Percentiles rank a stretch among this genome's conserved stretches.
phyloP scores from a whole-genome alignment of 2,329 filamentous ascomycete species.

The Alternaria brassicae region DNA sequence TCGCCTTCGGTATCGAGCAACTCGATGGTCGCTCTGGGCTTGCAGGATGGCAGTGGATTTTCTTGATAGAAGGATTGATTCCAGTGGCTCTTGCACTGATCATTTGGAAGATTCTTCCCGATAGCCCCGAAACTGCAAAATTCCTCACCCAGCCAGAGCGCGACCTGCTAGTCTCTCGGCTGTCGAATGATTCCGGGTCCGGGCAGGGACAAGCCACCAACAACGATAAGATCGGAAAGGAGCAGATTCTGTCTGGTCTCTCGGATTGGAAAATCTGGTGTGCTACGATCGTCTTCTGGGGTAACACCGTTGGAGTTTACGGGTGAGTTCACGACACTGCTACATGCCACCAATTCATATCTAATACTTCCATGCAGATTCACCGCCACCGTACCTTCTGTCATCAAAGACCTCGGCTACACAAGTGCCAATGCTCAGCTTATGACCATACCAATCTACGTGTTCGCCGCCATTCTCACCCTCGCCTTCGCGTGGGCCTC shows the following conservation, averaged over 20 bases:
- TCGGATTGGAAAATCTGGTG: conserved; percentile 49
- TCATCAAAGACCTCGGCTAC: conserved; percentile 54
- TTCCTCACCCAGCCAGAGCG: conserved; percentile 47
- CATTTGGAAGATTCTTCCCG: conserved; percentile 62
- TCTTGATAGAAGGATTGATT: conserved; percentile 39
- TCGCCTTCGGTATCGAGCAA: conserved; percentile 45
- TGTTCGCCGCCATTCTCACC: conserved; percentile 52
- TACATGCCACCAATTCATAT: neutral
- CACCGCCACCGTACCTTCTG: conserved; percentile 51
- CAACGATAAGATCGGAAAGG: conserved; percentile 57
- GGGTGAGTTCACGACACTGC: conserved; percentile 26
- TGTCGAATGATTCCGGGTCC: conserved; percentile 54
- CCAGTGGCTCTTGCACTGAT: conserved; percentile 51
- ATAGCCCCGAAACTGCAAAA: conserved; percentile 54
- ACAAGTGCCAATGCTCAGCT: conserved; percentile 52
- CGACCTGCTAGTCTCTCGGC: conserved; percentile 41
- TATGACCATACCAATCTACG: conserved; percentile 53
- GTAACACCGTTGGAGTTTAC: conserved; percentile 48
- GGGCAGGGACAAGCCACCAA: conserved; percentile 56
- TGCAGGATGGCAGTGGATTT: conserved; percentile 47
- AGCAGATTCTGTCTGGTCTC: conserved; percentile 59
- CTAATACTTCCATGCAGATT: conserved; percentile 35
- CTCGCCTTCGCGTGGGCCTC: conserved; percentile 56
- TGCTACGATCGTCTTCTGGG: conserved; percentile 49
- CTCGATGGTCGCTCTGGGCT: conserved; percentile 39